Evolutionary conservation across 768 basidiomycete species (phyloP), one percentile per base, ranked within the genome.

Genomic region (Tulasnella sp.): DNA sequence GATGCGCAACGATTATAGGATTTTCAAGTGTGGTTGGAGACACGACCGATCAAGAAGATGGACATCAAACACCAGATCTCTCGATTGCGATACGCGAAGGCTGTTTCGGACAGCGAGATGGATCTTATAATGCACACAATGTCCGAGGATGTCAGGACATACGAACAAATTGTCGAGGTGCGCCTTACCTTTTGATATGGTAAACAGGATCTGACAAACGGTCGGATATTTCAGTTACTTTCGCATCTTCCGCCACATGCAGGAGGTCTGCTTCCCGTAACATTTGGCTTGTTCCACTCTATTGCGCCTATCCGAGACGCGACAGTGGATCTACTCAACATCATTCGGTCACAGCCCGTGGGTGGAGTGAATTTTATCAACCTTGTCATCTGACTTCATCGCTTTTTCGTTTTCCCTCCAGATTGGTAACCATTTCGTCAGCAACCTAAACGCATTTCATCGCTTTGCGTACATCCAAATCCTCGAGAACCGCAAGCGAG

Each of bases 161-260:
- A 97, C 65, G 91, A 93, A 53, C 89, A 94, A 69, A 84, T 90
- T 12, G 78, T 88, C 1, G 92, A 97, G 78, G 94, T 92, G 59
- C 43, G 75, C 34, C 5, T 15, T 38, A 38, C 34, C 34, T 38
- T 69, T 3, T 34, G 0, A 34, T 48, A 21, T 8, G 15, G 12
- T 34, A 19, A 25, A 7, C 30, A 24, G 15, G 25, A 67, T 10
- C 38, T 57, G 22, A 54, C 21, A 17, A 59, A 22, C 48, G 19
- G n/a, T 50, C 24, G 22, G 24, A 12, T 24, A 48, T 48, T 55
- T 51, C 65, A 98, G 94, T 74, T 98, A n/a, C 74, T 98, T 27
- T 79, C 92, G 1, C 76, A 79, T 52, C 70, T 87, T 30, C 82
- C 87, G 10, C 81, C 84, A 0, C 84, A 90, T 64, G 75, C 76